Percentiles rank a stretch among this genome's conserved stretches.
These are phyloP conservation scores for Herpetospermum pedunculosum DNA, from an alignment of 306 rosid genomes.

Conservation along the genomic window DNA sequence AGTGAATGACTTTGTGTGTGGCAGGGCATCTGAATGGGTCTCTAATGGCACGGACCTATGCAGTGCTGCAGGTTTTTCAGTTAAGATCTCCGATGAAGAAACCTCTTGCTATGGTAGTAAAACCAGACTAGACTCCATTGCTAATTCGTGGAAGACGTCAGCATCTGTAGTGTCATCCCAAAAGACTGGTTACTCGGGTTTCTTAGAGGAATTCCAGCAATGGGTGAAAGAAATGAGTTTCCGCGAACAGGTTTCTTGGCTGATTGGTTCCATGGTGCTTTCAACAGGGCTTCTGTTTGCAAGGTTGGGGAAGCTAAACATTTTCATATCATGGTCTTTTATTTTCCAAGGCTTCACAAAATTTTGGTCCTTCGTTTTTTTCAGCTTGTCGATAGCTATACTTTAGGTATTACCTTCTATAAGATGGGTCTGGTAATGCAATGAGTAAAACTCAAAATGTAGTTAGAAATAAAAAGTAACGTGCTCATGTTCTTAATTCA, in stretches of 20 bases:
- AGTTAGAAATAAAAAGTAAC: background rate
- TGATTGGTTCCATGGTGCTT: slow-evolving; percentile 88
- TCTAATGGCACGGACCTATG: slow-evolving; percentile 90
- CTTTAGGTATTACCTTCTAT: background rate
- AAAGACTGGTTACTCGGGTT: slow-evolving; percentile 22
- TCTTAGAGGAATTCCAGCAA: slow-evolving; percentile 45
- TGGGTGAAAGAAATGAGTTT: slow-evolving; percentile 50
- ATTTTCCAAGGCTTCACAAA: background rate
- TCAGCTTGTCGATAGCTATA: background rate
- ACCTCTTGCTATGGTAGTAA: slow-evolving; percentile 68
- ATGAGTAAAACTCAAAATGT: background rate
- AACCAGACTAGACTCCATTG: slow-evolving; percentile 58
- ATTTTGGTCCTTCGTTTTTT: background rate
- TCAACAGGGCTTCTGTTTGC: slow-evolving; percentile 67
- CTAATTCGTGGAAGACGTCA: slow-evolving; percentile 70
- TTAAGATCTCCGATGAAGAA: slow-evolving; percentile 31
- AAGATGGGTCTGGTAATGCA: background rate
- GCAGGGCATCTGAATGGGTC: slow-evolving; percentile 90
- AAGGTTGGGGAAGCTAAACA: slow-evolving; percentile 29
- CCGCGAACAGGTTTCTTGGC: slow-evolving; percentile 77
- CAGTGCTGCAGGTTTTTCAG: slow-evolving; percentile 68
- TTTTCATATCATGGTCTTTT: background rate
- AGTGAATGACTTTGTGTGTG: slow-evolving; percentile 88
- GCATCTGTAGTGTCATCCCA: slow-evolving; percentile 22
- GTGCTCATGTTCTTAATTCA: background rate